Percentiles rank a stretch among this genome's conserved stretches.
phyloP scores from a whole-genome alignment of 2,329 filamentous ascomycete species.

The Aspergillus sojae region DNA sequence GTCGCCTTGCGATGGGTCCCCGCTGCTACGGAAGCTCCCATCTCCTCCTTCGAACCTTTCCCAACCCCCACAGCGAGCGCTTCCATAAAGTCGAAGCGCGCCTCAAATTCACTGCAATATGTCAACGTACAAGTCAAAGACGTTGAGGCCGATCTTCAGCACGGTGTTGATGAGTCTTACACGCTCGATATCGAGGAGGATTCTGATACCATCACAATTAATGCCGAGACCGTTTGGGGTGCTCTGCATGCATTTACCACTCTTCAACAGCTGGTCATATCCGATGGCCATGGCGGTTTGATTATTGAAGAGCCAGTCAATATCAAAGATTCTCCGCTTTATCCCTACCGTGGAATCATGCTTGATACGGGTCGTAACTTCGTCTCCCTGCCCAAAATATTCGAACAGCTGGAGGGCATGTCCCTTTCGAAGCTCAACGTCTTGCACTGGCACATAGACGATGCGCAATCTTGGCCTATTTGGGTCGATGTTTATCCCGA shows the following conservation, averaged over 20 bases:
- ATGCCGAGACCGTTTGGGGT: conserved; percentile 56
- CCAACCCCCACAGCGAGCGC: conserved; percentile 43
- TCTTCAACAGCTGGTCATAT: conserved; percentile 59
- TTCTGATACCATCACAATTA: conserved; percentile 49
- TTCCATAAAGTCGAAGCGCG: conserved; percentile 33
- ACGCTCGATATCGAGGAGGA: conserved; percentile 47
- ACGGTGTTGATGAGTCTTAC: conserved; percentile 62
- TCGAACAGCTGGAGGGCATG: conserved; percentile 59
- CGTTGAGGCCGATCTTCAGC: conserved; percentile 52
- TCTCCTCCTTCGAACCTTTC: conserved; percentile 55
- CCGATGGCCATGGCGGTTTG: conserved; percentile 46
- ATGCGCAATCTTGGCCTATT: conserved; percentile 60
- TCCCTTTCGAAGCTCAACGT: conserved; percentile 60
- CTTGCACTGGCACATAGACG: conserved; percentile 60
- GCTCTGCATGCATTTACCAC: conserved; percentile 60
- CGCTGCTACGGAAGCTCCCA: conserved; percentile 55
- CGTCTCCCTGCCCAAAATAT: conserved; percentile 54
- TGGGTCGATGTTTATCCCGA: conserved; percentile 54
- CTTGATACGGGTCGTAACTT: conserved; percentile 59
- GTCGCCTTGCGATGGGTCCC: conserved; percentile 57
- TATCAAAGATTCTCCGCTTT: conserved; percentile 55
- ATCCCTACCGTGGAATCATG: conserved; percentile 59
- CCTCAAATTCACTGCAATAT: conserved; percentile 37
- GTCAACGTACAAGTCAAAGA: conserved; percentile 53
- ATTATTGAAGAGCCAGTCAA: conserved; percentile 57